A percentile compares a stretch with the other conserved stretches of the same genome.
Evolutionary conservation across 306 rosid species (phyloP).

Genomic region (Calophaca sinica): DNA sequence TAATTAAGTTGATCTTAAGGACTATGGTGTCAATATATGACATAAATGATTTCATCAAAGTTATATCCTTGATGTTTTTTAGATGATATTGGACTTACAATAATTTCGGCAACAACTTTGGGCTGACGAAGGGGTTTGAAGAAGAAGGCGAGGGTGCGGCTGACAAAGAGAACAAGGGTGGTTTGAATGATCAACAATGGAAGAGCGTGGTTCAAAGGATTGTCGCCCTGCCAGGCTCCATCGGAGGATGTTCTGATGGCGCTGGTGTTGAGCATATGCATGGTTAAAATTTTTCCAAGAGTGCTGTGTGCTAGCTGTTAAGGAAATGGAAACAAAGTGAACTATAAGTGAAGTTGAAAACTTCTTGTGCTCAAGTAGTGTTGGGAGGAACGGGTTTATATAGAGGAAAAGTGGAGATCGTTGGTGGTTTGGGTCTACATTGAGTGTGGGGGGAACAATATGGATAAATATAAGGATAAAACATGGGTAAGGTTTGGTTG

Average conservation of each 20-base stretch:
- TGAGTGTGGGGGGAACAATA: background rate
- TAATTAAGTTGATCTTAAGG: too few relatives aligned
- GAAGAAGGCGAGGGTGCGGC: conserved; percentile 68
- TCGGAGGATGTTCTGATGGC: conserved; percentile 65
- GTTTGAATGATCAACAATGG: conserved; percentile 74
- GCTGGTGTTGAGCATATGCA: conserved; percentile 52
- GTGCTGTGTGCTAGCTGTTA: background rate
- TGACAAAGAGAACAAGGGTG: conserved; percentile 54
- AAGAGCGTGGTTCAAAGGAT: conserved; percentile 70
- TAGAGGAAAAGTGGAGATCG: background rate
- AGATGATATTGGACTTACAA: conserved; percentile 45
- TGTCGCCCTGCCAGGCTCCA: conserved; percentile 84
- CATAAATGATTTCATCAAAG: too few relatives aligned
- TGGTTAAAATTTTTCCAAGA: background rate
- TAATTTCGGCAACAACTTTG: conserved; percentile 78
- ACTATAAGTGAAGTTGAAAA: background rate
- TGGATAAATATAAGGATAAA: too few relatives aligned
- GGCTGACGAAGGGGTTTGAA: conserved; percentile 87
- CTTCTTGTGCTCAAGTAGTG: background rate
- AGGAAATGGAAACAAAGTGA: background rate
- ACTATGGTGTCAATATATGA: too few relatives aligned
- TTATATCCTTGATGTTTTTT: too few relatives aligned
- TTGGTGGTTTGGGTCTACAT: background rate
- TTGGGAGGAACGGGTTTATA: background rate
- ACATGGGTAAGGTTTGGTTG: too few relatives aligned